Evolutionary conservation across 305 asterid genomes (phyloP).

Genomic region (Rubia tinctorum): DNA sequence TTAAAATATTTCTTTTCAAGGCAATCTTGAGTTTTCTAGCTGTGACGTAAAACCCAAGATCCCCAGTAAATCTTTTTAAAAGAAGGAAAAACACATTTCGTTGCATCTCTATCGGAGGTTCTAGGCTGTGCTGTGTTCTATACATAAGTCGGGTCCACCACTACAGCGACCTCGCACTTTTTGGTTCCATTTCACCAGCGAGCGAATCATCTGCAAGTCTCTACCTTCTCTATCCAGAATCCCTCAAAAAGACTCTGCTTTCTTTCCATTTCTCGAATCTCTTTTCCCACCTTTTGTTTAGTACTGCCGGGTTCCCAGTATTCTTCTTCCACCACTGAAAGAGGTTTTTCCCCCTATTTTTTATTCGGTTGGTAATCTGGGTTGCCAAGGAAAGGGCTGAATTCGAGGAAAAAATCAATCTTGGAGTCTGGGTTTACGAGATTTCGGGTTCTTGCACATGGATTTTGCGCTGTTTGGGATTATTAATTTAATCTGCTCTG

Average conservation of each 20-base stretch:
- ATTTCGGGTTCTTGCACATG: slow-evolving; percentile 18
- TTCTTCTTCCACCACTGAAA: slow-evolving; percentile 24
- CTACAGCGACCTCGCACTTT: slow-evolving; percentile 25
- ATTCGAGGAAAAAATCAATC: slow-evolving; percentile 22
- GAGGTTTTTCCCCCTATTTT: background rate
- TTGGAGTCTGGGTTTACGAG: slow-evolving; percentile 20
- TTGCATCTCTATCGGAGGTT: slow-evolving; percentile 11
- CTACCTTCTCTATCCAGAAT: slow-evolving; percentile 6
- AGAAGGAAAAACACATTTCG: background rate
- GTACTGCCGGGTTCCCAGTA: slow-evolving; percentile 10
- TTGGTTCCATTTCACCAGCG: background rate
- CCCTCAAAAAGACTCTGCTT: slow-evolving; percentile 1
- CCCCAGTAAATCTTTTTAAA: background rate
- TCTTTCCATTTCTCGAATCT: slow-evolving; percentile 17
- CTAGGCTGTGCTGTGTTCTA: slow-evolving; percentile 19
- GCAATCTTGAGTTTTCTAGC: background rate
- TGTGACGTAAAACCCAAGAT: background rate
- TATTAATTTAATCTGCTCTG: slow-evolving; percentile 15
- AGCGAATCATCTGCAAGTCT: background rate
- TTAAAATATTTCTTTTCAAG: background rate
- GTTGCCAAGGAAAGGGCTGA: slow-evolving; percentile 18
- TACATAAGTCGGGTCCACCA: slow-evolving; percentile 44
- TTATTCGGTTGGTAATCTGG: slow-evolving; percentile 7
- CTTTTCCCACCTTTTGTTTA: slow-evolving; percentile 9
- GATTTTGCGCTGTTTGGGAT: slow-evolving; percentile 19